phyloP scores from a whole-genome alignment of 2,329 filamentous ascomycete species.

The Didymella lethalis region DNA sequence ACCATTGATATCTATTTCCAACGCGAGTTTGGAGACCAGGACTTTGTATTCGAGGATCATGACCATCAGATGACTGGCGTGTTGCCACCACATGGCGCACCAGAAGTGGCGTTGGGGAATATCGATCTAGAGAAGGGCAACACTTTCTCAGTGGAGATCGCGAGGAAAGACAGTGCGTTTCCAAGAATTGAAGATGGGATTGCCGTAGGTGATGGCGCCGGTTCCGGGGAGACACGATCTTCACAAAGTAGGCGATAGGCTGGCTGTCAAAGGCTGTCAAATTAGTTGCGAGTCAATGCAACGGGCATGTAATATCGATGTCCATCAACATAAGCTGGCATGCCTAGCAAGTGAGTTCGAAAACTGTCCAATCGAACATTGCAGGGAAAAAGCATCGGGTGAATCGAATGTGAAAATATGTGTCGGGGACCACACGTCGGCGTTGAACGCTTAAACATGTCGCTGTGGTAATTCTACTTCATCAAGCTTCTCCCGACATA shows the following conservation, averaged over 20 bases:
- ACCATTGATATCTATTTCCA: slow-evolving; percentile 8
- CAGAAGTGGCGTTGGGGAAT: background rate
- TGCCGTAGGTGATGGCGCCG: background rate
- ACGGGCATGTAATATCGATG: too few relatives aligned
- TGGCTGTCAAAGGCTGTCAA: too few relatives aligned
- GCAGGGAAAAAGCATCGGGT: too few relatives aligned
- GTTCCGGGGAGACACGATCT: background rate
- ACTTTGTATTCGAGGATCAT: slow-evolving; percentile 12
- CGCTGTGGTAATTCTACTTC: too few relatives aligned
- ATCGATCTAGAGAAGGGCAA: slow-evolving; percentile 9
- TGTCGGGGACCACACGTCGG: too few relatives aligned
- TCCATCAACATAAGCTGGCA: too few relatives aligned
- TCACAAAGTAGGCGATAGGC: background rate
- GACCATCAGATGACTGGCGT: slow-evolving; percentile 5
- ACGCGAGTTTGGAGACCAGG: slow-evolving; percentile 3
- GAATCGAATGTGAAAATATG: too few relatives aligned
- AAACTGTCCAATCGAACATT: too few relatives aligned
- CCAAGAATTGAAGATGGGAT: background rate
- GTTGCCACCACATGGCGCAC: background rate
- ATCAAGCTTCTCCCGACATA: too few relatives aligned
- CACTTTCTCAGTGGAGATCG: background rate
- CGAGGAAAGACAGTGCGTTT: slow-evolving; percentile 1
- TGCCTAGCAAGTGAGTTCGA: too few relatives aligned
- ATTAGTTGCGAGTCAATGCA: too few relatives aligned
- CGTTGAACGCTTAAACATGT: too few relatives aligned